Base-by-base conservation (phyloP, 192 early-diverging fungal genomes). In the Chytriomyces sp. region DNA sequence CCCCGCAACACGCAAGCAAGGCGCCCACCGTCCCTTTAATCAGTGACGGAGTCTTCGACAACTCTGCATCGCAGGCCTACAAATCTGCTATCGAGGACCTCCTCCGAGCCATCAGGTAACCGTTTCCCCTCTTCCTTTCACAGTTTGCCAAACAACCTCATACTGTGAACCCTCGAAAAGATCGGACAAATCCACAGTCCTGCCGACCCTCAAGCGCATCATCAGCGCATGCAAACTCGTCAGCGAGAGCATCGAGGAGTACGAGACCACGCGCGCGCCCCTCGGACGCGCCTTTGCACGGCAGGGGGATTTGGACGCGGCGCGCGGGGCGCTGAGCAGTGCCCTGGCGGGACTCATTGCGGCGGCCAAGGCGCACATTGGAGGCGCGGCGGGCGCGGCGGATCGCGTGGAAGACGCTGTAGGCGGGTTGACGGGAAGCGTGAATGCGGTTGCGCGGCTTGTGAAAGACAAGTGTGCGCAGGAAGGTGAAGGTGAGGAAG, bases 241-340 rank as follows among this genome's bases (percentile, higher is more conserved):
- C 25, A 70, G 56, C 14, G 68, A 70, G 33, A 17, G 26, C n/a
- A 40, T 70, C 17, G 68, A 70, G 41, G 68, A 70, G 2, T 70
- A 26, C 25, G 68, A 70, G 41, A 32, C 57, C 0, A 39, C 39
- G 17, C 56, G 37, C n/a, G 57, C 44, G 38, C 17, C 12, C 2
- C 7, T 17, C n/a, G 26, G 10, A 3, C 44, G 44, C 14, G 8
- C 14, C 7, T 57, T 56, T 28, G 26, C 19, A 10, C 10, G n/a
- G 10, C 41, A 70, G 41, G 37, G 19, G 1, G 10, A 59, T 3
- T 39, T 70, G 28, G 68, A 70, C 22, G 56, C 36, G 6, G 54
- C 68, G 12, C 28, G 68, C 5, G 39, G n/a, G n/a, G 10, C 28
- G 0, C 52, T 70, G 14, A 39, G 36, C 30, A 41, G 22, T 25